Conservation (phyloP, 2,329 filamentous ascomycete species). For the Hysterium pulicare region DNA sequence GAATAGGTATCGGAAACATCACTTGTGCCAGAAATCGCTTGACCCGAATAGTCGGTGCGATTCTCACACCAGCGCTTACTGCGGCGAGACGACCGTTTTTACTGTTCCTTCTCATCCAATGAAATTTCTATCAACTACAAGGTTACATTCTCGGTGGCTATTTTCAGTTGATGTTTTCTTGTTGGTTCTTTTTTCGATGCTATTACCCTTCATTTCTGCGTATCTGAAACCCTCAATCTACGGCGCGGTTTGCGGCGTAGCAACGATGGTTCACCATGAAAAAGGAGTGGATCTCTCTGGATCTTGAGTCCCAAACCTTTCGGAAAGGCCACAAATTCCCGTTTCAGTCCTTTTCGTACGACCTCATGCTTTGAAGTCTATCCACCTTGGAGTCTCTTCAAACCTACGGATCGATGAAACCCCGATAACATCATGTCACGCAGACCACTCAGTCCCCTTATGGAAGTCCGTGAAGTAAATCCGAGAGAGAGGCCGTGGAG, state of each 20-base stretch:
- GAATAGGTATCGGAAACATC: too few species aligned
- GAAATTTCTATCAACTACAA: background rate
- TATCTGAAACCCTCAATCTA: background rate
- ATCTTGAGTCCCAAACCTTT: background rate
- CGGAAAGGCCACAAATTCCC: slow-evolving; percentile 1
- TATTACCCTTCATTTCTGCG: background rate
- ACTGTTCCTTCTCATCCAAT: background rate
- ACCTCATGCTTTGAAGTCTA: background rate
- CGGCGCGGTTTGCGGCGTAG: slow-evolving; percentile 8
- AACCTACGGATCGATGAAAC: background rate
- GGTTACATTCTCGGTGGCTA: background rate
- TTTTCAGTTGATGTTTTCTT: background rate
- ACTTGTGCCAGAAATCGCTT: background rate
- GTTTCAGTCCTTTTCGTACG: background rate
- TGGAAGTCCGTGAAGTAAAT: slow-evolving; percentile 4
- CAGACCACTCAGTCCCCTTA: background rate
- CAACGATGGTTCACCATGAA: background rate
- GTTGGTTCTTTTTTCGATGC: background rate
- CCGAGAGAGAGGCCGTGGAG: slow-evolving; percentile 7
- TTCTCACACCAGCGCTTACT: too few species aligned
- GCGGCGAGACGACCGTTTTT: background rate
- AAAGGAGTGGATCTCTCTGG: slow-evolving; percentile 4
- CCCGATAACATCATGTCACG: background rate
- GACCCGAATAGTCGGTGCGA: too few species aligned
- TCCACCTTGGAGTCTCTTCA: background rate